A percentile compares a stretch with the other conserved stretches of the same genome.
These are phyloP conservation scores for Trametes versicolor DNA, from an alignment of 1,284 basidiomycete genomes.

Conservation along the genomic window DNA sequence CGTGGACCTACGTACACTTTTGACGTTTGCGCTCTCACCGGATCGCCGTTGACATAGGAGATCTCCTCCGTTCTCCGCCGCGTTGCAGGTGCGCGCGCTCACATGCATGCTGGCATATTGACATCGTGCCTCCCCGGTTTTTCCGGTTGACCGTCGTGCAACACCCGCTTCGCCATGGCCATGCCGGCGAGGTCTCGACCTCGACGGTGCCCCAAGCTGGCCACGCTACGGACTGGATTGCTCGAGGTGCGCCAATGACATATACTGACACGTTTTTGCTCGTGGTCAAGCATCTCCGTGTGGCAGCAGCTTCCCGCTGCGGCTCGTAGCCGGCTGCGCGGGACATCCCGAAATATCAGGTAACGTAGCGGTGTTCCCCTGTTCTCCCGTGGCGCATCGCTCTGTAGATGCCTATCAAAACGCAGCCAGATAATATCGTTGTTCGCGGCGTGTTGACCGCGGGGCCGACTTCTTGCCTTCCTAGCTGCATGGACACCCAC, in stretches of 20 bases:
- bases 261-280: not conserved
- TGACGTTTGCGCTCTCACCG: not conserved
- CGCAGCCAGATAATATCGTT: not conserved
- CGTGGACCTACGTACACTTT: not conserved
- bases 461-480: slow-evolving; percentile 7
- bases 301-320: not conserved
- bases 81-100: not conserved
- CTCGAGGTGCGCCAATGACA: not conserved
- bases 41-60: slow-evolving; percentile 5
- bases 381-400: slow-evolving; percentile 17
- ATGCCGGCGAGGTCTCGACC: not conserved
- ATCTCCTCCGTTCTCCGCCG: slow-evolving; percentile 31
- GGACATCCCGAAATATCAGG: slow-evolving; percentile 4
- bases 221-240: not conserved
- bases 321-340: not conserved
- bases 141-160: not conserved
- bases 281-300: not conserved
- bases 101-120: not conserved
- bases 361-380: not conserved
- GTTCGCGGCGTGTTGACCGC: slow-evolving; percentile 12
- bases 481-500: not conserved
- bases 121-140: slow-evolving; percentile 7
- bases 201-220: not conserved
- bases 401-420: slow-evolving; percentile 10
- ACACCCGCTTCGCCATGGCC: not conserved